These are phyloP conservation scores for Chlamydomonas sp. DNA, from an alignment of 139 green algal species.

Conservation along the genomic window DNA sequence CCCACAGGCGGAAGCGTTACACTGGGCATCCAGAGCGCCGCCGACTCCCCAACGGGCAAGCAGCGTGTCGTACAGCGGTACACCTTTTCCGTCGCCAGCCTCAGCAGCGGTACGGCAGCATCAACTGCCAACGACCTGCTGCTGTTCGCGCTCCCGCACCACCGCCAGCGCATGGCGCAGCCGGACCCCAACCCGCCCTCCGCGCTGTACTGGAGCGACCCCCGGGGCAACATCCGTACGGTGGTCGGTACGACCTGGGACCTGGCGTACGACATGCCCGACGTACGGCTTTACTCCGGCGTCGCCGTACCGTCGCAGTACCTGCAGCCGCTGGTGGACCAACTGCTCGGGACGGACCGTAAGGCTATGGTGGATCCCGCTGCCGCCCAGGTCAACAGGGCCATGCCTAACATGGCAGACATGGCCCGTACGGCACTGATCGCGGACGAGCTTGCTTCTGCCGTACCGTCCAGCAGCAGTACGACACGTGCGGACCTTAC, in stretches of 20 bases:
- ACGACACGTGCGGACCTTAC: not conserved
- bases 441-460: not conserved
- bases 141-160: not conserved
- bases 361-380: not conserved
- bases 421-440: slow-evolving; percentile 9
- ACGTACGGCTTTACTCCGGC: not conserved
- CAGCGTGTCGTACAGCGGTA: not conserved
- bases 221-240: no score
- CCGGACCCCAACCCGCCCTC: no score
- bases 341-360: not conserved
- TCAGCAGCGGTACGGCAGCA: not conserved
- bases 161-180: no score
- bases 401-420: not conserved
- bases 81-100: not conserved
- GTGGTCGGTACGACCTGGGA: no score
- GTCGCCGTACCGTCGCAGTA: not conserved
- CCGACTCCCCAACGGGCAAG: not conserved
- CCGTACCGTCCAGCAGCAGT: not conserved
- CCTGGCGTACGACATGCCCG: not conserved
- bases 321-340: not conserved
- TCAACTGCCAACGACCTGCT: slow-evolving; percentile 1
- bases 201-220: no score
- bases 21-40: not conserved
- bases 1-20: not conserved
- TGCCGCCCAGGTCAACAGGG: not conserved